These are phyloP conservation scores for Fusarium sp. DNA, from an alignment of 2,329 filamentous ascomycete species.

Conservation along the genomic window DNA sequence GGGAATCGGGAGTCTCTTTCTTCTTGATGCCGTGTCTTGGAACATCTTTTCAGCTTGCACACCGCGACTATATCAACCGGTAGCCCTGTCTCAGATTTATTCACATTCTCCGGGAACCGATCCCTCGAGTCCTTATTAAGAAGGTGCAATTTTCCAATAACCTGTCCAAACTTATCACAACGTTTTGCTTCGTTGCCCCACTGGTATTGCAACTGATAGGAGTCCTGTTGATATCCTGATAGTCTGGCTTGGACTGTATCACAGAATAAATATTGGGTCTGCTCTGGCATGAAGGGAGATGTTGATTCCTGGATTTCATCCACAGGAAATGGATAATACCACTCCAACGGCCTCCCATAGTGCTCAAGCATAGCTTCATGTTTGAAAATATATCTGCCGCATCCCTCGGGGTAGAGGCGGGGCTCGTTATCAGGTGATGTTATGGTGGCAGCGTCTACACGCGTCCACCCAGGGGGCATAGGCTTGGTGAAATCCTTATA, in stretches of 20 bases:
- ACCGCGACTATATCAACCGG: conserved; percentile 5
- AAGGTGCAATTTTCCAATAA: fast-evolving
- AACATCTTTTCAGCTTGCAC: not conserved
- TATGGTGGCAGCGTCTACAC: too few relatives aligned
- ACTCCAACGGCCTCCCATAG: not conserved
- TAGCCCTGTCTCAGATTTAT: fast-evolving
- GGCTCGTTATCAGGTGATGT: not conserved
- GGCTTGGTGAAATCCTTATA: conserved; percentile 10
- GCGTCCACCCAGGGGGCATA: conserved; percentile 4
- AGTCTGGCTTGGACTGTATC: conserved; percentile 1
- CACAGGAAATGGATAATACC: conserved; percentile 22
- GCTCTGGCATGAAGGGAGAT: conserved; percentile 6
- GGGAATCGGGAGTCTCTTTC: not conserved
- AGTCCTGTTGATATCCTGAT: not conserved
- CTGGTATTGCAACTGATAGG: fast-evolving
- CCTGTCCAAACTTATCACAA: fast-evolving
- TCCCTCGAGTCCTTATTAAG: fast-evolving
- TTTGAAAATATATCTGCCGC: not conserved
- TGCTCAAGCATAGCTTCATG: not conserved
- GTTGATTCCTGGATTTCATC: conserved; percentile 3
- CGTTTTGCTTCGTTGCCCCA: not conserved
- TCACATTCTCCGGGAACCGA: not conserved
- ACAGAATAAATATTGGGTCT: conserved; percentile 21
- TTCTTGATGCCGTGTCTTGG: not conserved
- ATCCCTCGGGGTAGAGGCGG: not conserved